Evolutionary conservation across 495 filamentous ascomycete species (phyloP).

Genomic region (Opeltia flavorubescens): DNA sequence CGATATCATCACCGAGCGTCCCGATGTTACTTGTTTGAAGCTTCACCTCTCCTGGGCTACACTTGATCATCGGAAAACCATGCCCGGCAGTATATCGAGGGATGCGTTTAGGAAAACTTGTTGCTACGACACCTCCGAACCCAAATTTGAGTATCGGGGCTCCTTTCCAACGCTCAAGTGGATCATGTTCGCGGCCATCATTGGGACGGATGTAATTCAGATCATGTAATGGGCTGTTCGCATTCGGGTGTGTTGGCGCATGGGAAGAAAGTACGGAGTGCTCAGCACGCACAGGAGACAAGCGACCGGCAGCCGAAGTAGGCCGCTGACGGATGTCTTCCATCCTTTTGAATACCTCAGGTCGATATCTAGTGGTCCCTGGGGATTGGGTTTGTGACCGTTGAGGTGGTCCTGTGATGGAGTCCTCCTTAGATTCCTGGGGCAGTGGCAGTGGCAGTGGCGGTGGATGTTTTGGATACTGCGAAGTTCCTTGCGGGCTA

Average conservation of each 20-base stretch:
- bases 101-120: constrained; percentile 77
- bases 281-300: not conserved
- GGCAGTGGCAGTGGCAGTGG: constrained; percentile 32
- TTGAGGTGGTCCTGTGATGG: constrained; percentile 39
- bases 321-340: constrained; percentile 48
- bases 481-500: constrained; percentile 15
- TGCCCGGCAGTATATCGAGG: constrained; percentile 71
- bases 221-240: constrained; percentile 27
- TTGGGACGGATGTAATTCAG: constrained; percentile 47
- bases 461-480: constrained; percentile 40
- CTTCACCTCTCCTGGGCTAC: constrained; percentile 74
- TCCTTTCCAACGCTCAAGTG: constrained; percentile 78
- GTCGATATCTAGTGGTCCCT: constrained; percentile 38
- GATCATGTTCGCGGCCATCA: constrained; percentile 69
- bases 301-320: constrained; percentile 47
- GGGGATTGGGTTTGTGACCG: constrained; percentile 85
- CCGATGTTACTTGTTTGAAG: constrained; percentile 53
- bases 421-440: constrained; percentile 24
- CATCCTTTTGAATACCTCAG: constrained; percentile 24
- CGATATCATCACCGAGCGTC: constrained; percentile 52
- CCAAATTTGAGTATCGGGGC: constrained; percentile 77
- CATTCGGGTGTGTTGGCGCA: not conserved
- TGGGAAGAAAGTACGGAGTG: not conserved
- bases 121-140: constrained; percentile 67
- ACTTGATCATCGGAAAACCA: constrained; percentile 59